Conservation (phyloP, 768 basidiomycete species). For the Leccinellum rugosiceps region DNA sequence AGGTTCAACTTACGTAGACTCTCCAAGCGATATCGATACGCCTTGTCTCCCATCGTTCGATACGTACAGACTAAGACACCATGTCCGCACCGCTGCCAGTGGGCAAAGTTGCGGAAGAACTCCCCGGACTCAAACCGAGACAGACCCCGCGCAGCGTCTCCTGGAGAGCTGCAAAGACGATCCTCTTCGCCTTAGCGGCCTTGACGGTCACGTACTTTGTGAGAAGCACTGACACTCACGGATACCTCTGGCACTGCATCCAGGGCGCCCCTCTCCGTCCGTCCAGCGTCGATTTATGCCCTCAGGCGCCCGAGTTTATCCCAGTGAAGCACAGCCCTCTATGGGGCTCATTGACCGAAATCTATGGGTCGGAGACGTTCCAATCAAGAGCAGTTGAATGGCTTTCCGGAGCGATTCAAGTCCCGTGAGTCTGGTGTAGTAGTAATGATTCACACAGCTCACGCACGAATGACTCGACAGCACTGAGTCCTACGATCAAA, state of each 20-base stretch:
- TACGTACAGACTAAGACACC: neutral
- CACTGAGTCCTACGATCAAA: constrained; percentile 50
- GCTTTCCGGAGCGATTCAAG: constrained; percentile 38
- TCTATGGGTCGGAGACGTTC: constrained; percentile 36
- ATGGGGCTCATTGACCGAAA: constrained; percentile 31
- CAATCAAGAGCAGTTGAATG: constrained; percentile 32
- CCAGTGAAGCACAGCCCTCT: constrained; percentile 34
- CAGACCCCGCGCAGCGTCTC: neutral
- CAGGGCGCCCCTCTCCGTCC: neutral
- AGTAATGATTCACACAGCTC: neutral
- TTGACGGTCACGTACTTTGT: constrained; percentile 16
- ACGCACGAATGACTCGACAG: constrained; percentile 26
- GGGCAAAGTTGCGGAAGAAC: constrained; percentile 5
- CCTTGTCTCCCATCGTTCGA: neutral
- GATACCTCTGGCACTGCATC: constrained; percentile 6
- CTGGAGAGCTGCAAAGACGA: constrained; percentile 8
- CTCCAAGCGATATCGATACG: neutral
- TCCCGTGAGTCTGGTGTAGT: constrained; percentile 37
- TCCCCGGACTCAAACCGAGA: constrained; percentile 13
- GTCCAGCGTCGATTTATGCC: constrained; percentile 25
- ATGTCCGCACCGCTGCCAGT: constrained; percentile 9
- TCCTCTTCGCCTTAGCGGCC: constrained; percentile 15
- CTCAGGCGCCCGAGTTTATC: constrained; percentile 32
- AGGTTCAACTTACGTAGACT: neutral
- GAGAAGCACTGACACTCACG: neutral